A percentile compares a stretch with the other conserved stretches of the same genome.
phyloP scores from a whole-genome alignment of 257 asterid genomes.

The Plectranthus barbatus region DNA sequence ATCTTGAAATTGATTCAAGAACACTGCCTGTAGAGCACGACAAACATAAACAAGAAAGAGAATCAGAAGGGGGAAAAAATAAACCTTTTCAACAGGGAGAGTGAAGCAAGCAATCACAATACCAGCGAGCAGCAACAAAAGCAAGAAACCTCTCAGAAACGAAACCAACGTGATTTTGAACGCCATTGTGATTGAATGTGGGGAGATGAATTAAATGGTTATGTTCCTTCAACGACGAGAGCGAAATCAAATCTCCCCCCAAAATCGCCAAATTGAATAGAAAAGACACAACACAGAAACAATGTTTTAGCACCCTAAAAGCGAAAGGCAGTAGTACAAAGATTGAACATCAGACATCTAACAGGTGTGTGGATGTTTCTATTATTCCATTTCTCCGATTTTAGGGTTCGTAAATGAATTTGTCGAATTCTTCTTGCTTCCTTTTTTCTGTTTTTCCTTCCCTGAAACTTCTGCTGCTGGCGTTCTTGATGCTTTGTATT shows the following conservation, averaged over 20 bases:
- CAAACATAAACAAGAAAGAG: not conserved
- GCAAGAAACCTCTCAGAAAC: constrained; percentile 38
- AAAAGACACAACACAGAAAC: not conserved
- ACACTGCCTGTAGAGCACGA: not conserved
- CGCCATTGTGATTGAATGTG: constrained; percentile 34
- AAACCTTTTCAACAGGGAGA: constrained; percentile 76
- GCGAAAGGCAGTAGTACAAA: not conserved
- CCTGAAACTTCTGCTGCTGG: not conserved
- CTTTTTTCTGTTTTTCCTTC: not conserved
- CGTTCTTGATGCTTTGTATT: not conserved
- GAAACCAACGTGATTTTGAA: constrained; percentile 50
- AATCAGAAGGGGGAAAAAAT: not conserved
- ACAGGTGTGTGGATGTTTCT: not conserved
- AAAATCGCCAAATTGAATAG: constrained; percentile 39
- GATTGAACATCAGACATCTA: not conserved
- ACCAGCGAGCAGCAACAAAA: constrained; percentile 46
- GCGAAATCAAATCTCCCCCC: constrained; percentile 48
- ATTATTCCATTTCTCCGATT: not conserved
- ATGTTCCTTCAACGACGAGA: constrained; percentile 34
- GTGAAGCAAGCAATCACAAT: constrained; percentile 70
- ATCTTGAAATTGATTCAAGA: not conserved
- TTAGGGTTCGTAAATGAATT: not conserved
- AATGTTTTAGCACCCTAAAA: constrained; percentile 13
- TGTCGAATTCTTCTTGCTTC: constrained; percentile 3
- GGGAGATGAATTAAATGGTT: not conserved